These are phyloP conservation scores for Firmiana major DNA, from an alignment of 345 rosid genomes.

Conservation along the genomic window DNA sequence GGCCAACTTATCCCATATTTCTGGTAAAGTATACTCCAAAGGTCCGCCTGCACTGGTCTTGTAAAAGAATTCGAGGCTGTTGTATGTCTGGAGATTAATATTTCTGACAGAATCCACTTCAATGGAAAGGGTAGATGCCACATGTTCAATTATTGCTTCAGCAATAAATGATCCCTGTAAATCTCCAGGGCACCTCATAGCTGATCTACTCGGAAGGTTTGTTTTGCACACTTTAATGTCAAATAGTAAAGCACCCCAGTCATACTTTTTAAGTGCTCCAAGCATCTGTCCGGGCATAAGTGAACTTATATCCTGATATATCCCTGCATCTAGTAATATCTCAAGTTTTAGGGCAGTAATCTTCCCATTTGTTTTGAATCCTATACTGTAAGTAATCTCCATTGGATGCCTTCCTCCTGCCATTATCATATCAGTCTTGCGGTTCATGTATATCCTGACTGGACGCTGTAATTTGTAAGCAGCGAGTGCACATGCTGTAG, in stretches of 20 bases:
- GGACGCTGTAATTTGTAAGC: slow-evolving; percentile 61
- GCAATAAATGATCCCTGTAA: slow-evolving; percentile 79
- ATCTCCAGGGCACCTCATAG: slow-evolving; percentile 85
- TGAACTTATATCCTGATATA: slow-evolving; percentile 52
- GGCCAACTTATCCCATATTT: slow-evolving; percentile 65
- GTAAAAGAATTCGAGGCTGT: slow-evolving; percentile 52
- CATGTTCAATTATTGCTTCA: slow-evolving; percentile 70
- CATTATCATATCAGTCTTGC: slow-evolving; percentile 82
- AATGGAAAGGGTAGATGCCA: slow-evolving; percentile 66
- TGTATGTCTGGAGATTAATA: slow-evolving; percentile 54
- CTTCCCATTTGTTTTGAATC: slow-evolving; percentile 77
- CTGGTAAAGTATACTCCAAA: slow-evolving; percentile 56
- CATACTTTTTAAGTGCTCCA: slow-evolving; percentile 52
- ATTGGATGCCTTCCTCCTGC: slow-evolving; percentile 95
- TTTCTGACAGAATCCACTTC: slow-evolving; percentile 61
- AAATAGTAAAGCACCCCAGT: slow-evolving; percentile 78
- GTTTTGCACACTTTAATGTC: slow-evolving; percentile 78
- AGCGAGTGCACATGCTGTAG: slow-evolving; percentile 83
- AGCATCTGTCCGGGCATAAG: slow-evolving; percentile 38
- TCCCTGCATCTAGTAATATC: slow-evolving; percentile 64
- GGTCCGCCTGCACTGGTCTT: slow-evolving; percentile 38
- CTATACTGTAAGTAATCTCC: slow-evolving; percentile 75
- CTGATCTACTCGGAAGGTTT: slow-evolving; percentile 57
- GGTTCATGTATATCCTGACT: slow-evolving; percentile 59
- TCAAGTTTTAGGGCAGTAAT: slow-evolving; percentile 61